phyloP scores from a whole-genome alignment of 805 yeast species.

The Nakazawaea pomicola region DNA sequence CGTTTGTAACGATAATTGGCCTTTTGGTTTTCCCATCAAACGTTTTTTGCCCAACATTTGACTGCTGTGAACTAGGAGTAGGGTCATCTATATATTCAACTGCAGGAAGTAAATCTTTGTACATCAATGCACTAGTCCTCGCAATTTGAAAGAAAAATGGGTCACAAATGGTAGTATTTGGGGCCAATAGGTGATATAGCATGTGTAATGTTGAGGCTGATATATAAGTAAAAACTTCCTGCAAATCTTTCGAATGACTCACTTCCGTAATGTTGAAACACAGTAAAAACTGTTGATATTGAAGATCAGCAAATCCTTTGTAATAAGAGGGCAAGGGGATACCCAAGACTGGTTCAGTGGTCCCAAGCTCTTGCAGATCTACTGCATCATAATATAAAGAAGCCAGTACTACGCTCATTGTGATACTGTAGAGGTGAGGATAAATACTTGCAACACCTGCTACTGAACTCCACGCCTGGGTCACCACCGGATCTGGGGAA shows the following conservation, averaged over 20 bases:
- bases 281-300: slow-evolving; percentile 1
- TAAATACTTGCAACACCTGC: background rate
- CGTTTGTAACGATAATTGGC: background rate
- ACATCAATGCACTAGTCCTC: background rate
- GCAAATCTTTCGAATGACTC: background rate
- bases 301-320: background rate
- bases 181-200: slow-evolving; percentile 1
- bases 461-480: background rate
- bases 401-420: background rate
- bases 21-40: background rate
- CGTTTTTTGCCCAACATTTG: too few relatives aligned
- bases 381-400: slow-evolving; percentile 1
- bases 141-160: background rate
- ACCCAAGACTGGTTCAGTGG: background rate
- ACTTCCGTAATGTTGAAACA: background rate
- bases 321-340: background rate
- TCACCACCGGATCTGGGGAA: background rate
- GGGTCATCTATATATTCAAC: background rate
- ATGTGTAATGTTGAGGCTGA: background rate
- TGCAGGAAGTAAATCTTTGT: background rate
- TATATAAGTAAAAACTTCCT: slow-evolving; percentile 1
- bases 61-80: background rate
- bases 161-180: background rate
- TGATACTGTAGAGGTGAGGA: slow-evolving; percentile 2
- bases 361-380: background rate